Evolutionary conservation across 1,284 basidiomycete species (phyloP).

Genomic region (Calocybe gambosa): DNA sequence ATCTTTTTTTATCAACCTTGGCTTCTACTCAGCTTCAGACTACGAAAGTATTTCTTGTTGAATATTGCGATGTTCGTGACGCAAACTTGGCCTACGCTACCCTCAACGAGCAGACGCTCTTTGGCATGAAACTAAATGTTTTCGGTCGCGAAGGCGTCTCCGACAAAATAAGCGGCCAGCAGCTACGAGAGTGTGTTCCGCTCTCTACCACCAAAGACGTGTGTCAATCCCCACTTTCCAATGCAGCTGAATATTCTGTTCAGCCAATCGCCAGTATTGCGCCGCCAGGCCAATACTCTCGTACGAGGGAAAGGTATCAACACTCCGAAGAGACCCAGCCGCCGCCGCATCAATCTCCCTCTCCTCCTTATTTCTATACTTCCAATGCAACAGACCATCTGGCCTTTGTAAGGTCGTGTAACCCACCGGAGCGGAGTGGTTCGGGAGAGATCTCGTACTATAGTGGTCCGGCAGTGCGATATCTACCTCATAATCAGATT

Average conservation of each 20-base stretch:
- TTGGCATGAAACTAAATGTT: conserved; percentile 37
- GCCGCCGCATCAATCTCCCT: conserved; percentile 18
- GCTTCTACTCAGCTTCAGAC: conserved; percentile 12
- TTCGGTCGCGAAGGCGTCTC: conserved; percentile 19
- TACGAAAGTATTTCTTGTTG: conserved; percentile 43
- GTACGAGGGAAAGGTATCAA: conserved; percentile 25
- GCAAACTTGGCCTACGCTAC: conserved; percentile 39
- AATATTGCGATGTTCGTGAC: conserved; percentile 58
- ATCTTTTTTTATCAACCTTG: conserved; percentile 10
- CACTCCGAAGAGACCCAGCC: conserved; percentile 17
- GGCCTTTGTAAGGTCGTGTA: not conserved
- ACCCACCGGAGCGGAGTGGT: not conserved
- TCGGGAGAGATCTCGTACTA: not conserved
- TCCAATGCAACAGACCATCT: conserved; percentile 20
- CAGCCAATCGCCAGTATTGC: conserved; percentile 13
- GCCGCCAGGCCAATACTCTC: conserved; percentile 26
- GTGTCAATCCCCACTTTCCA: conserved; percentile 19
- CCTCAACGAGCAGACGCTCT: conserved; percentile 34
- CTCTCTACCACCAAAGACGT: conserved; percentile 11
- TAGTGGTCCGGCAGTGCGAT: not conserved
- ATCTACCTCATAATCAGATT: not conserved
- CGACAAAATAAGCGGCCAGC: conserved; percentile 7
- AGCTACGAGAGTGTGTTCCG: conserved; percentile 1
- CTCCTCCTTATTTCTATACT: conserved; percentile 34
- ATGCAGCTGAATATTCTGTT: conserved; percentile 10